Evolutionary conservation across 768 basidiomycete species (phyloP).

Genomic region (Suillus clintonianus): DNA sequence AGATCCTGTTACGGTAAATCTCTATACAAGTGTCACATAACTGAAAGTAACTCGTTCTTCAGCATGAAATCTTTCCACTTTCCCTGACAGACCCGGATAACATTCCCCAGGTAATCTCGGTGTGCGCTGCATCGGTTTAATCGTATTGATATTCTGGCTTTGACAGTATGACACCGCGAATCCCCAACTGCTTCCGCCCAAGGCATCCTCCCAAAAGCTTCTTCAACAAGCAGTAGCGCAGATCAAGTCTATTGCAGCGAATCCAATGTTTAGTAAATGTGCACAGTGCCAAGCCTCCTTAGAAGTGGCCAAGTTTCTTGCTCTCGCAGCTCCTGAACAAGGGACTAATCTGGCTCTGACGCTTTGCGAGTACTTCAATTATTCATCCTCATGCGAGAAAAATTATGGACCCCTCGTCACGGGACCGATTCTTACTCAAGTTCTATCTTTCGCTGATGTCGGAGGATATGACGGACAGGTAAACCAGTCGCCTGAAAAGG

Average conservation of each 20-base stretch:
- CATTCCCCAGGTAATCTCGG: slow-evolving; percentile 48
- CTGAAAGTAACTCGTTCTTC: neutral
- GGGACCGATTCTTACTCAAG: slow-evolving; percentile 70
- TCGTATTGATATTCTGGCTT: neutral
- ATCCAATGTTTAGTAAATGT: slow-evolving; percentile 59
- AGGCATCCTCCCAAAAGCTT: slow-evolving; percentile 46
- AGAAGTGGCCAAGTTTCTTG: slow-evolving; percentile 65
- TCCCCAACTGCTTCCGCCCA: slow-evolving; percentile 66
- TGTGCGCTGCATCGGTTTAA: neutral
- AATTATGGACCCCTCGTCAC: slow-evolving; percentile 48
- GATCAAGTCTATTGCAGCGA: slow-evolving; percentile 54
- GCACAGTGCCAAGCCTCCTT: slow-evolving; percentile 61
- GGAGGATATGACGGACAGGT: slow-evolving; percentile 77
- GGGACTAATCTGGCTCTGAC: slow-evolving; percentile 57
- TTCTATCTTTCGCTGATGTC: slow-evolving; percentile 68
- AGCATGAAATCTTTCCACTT: slow-evolving; percentile 62
- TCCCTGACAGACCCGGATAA: slow-evolving; percentile 62
- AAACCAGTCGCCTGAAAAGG: neutral
- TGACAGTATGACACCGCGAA: slow-evolving; percentile 56
- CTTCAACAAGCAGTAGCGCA: slow-evolving; percentile 57
- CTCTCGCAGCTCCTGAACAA: slow-evolving; percentile 61
- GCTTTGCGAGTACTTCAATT: slow-evolving; percentile 62
- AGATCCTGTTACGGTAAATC: slow-evolving; percentile 62
- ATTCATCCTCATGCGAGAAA: slow-evolving; percentile 51
- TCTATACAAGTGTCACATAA: neutral